These are phyloP conservation scores for Auricularia cornea DNA, from an alignment of 768 basidiomycete species.

Conservation along the genomic window DNA sequence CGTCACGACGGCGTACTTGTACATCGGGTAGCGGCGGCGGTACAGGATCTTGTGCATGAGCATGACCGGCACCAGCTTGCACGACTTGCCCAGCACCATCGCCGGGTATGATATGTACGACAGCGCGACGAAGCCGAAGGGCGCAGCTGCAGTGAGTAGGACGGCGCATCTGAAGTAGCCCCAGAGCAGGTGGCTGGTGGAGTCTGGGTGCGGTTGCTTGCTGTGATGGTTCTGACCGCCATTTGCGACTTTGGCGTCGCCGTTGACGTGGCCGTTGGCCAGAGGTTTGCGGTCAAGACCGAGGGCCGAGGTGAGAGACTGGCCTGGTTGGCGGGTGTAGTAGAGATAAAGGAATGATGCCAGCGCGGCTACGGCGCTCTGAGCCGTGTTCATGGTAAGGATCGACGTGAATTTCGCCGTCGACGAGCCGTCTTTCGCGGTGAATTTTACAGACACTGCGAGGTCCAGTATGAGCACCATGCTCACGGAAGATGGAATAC, in stretches of 20 bases:
- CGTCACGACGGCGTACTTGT: conserved; percentile 94
- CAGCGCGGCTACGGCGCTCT: conserved; percentile 68
- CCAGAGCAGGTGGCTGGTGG: conserved; percentile 44
- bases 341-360: conserved; percentile 73
- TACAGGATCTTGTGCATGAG: conserved; percentile 96
- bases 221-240: conserved; percentile 4
- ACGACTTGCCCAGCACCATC: conserved; percentile 97
- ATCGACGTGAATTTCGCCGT: conserved; percentile 73
- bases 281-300: conserved; percentile 43
- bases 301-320: conserved; percentile 47
- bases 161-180: conserved; percentile 77
- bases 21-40: conserved; percentile 81
- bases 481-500: too few species aligned
- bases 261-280: conserved; percentile 25
- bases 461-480: background rate
- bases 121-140: conserved; percentile 92
- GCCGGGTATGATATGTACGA: conserved; percentile 97
- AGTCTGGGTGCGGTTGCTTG: too few species aligned
- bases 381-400: conserved; percentile 76
- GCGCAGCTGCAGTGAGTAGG: conserved; percentile 85
- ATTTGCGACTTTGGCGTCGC: conserved; percentile 25
- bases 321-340: conserved; percentile 45
- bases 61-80: conserved; percentile 98
- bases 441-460: conserved; percentile 78
- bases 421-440: conserved; percentile 52